Evolutionary conservation across 164 flowering plant species (phyloP).

Genomic region (Vitis vinifera): ASM3070453v1 NC_081821.1:2598001-2598500

Average conservation of each 20-base stretch:
- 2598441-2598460: conserved; percentile 79
- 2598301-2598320: conserved; percentile 99
- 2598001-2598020: conserved; percentile 47
- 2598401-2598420: conserved; percentile 82
- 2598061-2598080: not conserved
- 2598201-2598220: conserved; percentile 21
- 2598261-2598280: conserved; percentile 7
- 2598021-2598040: not conserved
- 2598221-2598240: conserved; percentile 6
- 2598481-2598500: not conserved
- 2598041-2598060: not conserved
- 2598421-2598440: conserved; percentile 76
- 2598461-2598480: conserved; percentile 8
- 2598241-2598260: conserved; percentile 5
- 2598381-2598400: conserved; percentile 98
- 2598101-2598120: conserved; percentile 9
- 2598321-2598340: conserved; percentile 94
- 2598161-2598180: not conserved
- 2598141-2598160: conserved; percentile 5
- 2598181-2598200: not conserved
- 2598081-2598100: conserved; percentile 13
- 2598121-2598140: conserved; percentile 21
- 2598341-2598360: conserved; percentile 86
- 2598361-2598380: conserved; percentile 93
- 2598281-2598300: conserved; percentile 63